Evolutionary conservation across 2,329 filamentous ascomycete species (phyloP).

Genomic region (Uncinocarpus reesii): DNA sequence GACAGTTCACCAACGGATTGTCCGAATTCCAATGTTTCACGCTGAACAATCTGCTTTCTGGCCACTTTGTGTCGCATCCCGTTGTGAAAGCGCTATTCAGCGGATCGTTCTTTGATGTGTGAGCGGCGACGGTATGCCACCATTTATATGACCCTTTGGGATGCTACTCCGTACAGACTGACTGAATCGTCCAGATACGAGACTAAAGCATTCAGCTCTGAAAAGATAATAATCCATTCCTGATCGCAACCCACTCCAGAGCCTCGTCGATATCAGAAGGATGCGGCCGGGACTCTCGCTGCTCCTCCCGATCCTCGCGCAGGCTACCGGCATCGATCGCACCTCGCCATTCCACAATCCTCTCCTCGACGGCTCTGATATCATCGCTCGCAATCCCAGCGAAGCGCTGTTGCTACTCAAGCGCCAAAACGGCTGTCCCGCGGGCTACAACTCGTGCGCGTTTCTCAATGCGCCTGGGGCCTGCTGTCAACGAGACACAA

Average conservation of each 20-base stretch:
- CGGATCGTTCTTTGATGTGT: no score
- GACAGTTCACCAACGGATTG: no score
- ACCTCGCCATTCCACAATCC: slow-evolving; percentile 14
- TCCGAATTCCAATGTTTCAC: no score
- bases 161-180: no score
- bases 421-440: slow-evolving; percentile 38
- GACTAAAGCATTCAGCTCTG: no score
- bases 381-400: slow-evolving; percentile 9
- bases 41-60: no score
- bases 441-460: slow-evolving; percentile 44
- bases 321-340: background rate
- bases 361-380: slow-evolving; percentile 4
- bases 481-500: slow-evolving; percentile 46
- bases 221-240: no score
- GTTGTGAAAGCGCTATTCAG: no score
- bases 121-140: no score
- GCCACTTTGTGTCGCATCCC: no score
- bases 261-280: background rate
- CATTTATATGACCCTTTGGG: no score
- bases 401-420: slow-evolving; percentile 13
- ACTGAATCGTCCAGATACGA: no score
- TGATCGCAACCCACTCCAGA: background rate
- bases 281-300: slow-evolving; percentile 11
- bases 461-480: slow-evolving; percentile 43
- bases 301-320: slow-evolving; percentile 10